Evolutionary conservation across 306 rosid species (phyloP), one percentile per base, ranked within the genome.

Genomic region (Lathyrus aphaca): DNA sequence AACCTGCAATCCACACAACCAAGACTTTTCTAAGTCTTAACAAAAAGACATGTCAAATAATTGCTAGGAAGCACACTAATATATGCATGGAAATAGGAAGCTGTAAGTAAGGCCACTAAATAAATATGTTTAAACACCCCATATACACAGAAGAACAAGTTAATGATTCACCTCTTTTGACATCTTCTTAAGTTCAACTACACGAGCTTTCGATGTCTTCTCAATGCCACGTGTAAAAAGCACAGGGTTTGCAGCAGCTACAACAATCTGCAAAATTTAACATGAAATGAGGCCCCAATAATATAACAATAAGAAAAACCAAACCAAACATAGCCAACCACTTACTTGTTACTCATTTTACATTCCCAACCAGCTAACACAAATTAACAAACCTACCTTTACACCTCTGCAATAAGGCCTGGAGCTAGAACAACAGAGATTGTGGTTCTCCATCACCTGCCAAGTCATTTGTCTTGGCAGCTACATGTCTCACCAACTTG

Each of bases 391-490:
- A 70, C 89, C 91, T 86, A 94, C 99, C 96, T 95, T 95, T 70
- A 95, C 99, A 67, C 99, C 99, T 95, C 99, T 0, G 99, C 86
- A 29, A 95, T 95, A 61, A 95, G 95, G 73, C 99, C 99, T 73
- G 91, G 99, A 3, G 99, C 99, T 75, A 95, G 86, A 50, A 95
- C 99, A 82, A 95, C 99, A 14, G 99, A 95, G 1, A 97, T 95
- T 0, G 99, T 95, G 15, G 99, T 95, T 46, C n/a, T n/a, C 99
- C 99, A 37, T 95, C 99, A 75, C 99, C 99, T 10, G 99, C 99
- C 80, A 95, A 86, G 77, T 95, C 99, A 17, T 95, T 95, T 45
- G 99, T 95, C 87, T 95, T 95, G 12, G 99, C 92, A 59, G 99
- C 99, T 0, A 97, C 99, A 75, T 95, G 99, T 70, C 99, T 87